Evolutionary conservation across 2,329 filamentous ascomycete genomes (phyloP).

Genomic region (Colletotrichum phormii): DNA sequence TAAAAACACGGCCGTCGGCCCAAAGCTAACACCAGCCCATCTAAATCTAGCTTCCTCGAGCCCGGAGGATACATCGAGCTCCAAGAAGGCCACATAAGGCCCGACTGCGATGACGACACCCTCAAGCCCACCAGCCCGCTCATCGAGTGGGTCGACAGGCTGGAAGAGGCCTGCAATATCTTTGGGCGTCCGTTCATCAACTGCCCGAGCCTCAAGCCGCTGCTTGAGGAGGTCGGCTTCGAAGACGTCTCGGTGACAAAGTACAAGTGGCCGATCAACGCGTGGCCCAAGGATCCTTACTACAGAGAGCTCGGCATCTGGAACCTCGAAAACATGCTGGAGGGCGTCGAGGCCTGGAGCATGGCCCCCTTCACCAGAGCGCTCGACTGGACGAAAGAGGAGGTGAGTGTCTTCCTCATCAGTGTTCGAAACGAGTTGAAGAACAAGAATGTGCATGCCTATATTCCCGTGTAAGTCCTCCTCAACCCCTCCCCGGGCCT

Average conservation of each 20-base stretch:
- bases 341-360: neutral
- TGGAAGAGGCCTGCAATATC: slow-evolving; percentile 44
- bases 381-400: slow-evolving; percentile 37
- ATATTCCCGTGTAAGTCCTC: slow-evolving; percentile 26
- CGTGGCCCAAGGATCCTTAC: slow-evolving; percentile 48
- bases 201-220: neutral
- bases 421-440: slow-evolving; percentile 39
- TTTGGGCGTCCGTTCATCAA: slow-evolving; percentile 41
- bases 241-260: slow-evolving; percentile 43
- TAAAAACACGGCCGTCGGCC: no score
- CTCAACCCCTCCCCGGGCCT: no score
- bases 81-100: slow-evolving; percentile 35
- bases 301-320: slow-evolving; percentile 49
- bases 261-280: slow-evolving; percentile 48
- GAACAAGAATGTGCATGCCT: slow-evolving; percentile 40
- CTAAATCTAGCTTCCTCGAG: slow-evolving; percentile 11
- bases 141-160: slow-evolving; percentile 40
- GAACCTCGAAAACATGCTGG: neutral
- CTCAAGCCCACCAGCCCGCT: slow-evolving; percentile 38
- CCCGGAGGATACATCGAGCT: slow-evolving; percentile 42
- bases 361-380: neutral
- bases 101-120: slow-evolving; percentile 36
- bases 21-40: no score
- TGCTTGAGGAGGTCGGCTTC: slow-evolving; percentile 45
- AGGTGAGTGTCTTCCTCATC: slow-evolving; percentile 39